A percentile compares a stretch with the other conserved stretches of the same genome.
These are phyloP conservation scores for Pseudevernia furfuracea DNA, from an alignment of 495 filamentous ascomycete species.

Conservation along the genomic window DNA sequence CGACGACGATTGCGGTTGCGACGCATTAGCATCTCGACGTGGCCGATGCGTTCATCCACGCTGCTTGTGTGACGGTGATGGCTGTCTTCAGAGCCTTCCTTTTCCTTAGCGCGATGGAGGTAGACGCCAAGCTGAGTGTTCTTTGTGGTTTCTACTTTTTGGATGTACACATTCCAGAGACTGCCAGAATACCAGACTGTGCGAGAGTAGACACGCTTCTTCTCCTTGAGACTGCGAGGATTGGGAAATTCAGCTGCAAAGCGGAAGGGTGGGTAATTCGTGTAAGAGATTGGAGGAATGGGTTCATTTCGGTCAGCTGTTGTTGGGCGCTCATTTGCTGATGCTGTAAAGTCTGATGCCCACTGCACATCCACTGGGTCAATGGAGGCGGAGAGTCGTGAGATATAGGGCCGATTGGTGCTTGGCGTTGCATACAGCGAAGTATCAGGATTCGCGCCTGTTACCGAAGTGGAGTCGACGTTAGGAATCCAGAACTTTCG, in stretches of 20 bases:
- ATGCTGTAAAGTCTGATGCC: slow-evolving; percentile 43
- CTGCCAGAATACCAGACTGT: slow-evolving; percentile 57
- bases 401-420: slow-evolving; percentile 27
- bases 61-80: slow-evolving; percentile 27
- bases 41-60: slow-evolving; percentile 44
- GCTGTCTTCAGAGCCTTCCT: slow-evolving; percentile 41
- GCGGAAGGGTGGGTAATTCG: slow-evolving; percentile 51
- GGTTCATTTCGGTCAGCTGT: slow-evolving; percentile 30
- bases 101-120: slow-evolving; percentile 52
- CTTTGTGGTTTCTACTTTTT: slow-evolving; percentile 48
- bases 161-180: slow-evolving; percentile 57
- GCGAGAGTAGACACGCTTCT: slow-evolving; percentile 52
- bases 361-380: slow-evolving; percentile 44
- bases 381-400: slow-evolving; percentile 37
- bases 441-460: slow-evolving; percentile 44
- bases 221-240: slow-evolving; percentile 49
- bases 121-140: slow-evolving; percentile 53
- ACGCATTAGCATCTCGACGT: slow-evolving; percentile 42
- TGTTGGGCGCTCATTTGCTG: slow-evolving; percentile 31
- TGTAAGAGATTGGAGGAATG: slow-evolving; percentile 38
- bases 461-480: slow-evolving; percentile 50
- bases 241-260: slow-evolving; percentile 54
- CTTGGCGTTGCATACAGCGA: slow-evolving; percentile 30
- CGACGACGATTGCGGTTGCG: slow-evolving; percentile 30
- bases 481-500: slow-evolving; percentile 53